Base-by-base conservation (phyloP, 768 basidiomycete species). In the Termitomyces sp. region DNA sequence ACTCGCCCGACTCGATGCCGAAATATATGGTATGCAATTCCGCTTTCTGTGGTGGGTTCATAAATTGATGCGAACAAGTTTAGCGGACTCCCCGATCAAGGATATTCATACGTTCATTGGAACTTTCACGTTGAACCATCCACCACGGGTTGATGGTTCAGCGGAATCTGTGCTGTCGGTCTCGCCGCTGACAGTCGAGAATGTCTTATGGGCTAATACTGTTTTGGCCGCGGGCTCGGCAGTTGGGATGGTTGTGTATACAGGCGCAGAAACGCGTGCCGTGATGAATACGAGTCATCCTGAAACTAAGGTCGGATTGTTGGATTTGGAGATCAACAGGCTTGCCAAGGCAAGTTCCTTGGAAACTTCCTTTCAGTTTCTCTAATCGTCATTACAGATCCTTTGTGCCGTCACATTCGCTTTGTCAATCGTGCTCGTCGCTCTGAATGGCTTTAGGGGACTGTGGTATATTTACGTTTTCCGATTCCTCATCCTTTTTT, bases 281-380 rank as follows among this genome's bases (percentile, higher is more conserved):
- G 96, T 98, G 23, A 94, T 99, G 93, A 99, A 99, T 63, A 99
- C 97, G 4, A 95, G 92, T 63, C 94, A 96, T 72, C 95, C 97
- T 0, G 89, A 87, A 63, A 98, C 95, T 1, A 99, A 99, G 70
- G 83, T 92, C 45, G 97, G 97, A 3, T 67, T 95, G 46, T 69
- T 98, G 54, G 97, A 99, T 72, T 65, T 93, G 48, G 97, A 99
- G 71, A 95, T 99, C 62, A 98, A 98, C 68, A 84, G 85, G 46
- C 82, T 99, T 38, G 94, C 97, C 4, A 99, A 99, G 83, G 95
- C 93, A 82, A 72, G 86, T 84, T 7, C 10, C n/a, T 43, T 45
- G n/a, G 12, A 25, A 31, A 55, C 14, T 40, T 34, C 21, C 21
- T 17, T 35, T 35, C 31, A 23, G 4, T 14, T 41, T 4, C 21